Base-by-base conservation (phyloP, 352 stramenopile species). In the Phytophthora brassicae region DNA sequence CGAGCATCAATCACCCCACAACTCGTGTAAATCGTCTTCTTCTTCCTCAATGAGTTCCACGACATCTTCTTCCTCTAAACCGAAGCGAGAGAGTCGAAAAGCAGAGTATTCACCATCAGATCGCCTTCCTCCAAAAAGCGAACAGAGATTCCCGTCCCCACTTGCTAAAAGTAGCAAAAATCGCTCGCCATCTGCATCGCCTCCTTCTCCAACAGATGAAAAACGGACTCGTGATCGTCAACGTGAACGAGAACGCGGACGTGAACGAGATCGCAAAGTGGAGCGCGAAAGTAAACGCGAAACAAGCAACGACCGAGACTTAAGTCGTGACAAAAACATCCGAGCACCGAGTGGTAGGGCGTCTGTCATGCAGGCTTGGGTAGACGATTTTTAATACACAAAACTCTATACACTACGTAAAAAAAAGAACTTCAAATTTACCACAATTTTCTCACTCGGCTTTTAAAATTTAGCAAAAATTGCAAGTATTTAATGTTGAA, bases 331-430 rank as follows among this genome's bases (percentile, higher is more conserved):
- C 39, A 28, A 26, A 54, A 61, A 49, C 44, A 39, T 19, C 26
- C 64, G 46, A 39, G 64, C 60, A 17, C 64, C 58, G 9, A 58
- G 38, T 41, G 75, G 60, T 51, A 79, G 84, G 46, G 79, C 77
- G 3, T 81, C 72, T 46, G 68, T 89, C 43, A 89, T 91, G 67
- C 73, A 91, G 43, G 81, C 81, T 7, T 91, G 81, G 81, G 77
- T 70, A 47, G 79, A 89, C 46, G 79, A 82, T 57, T 76, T 73
- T 60, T 66, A 39, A 70, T 44, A 17, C n/a, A n/a, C n/a, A n/a
- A n/a, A n/a, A n/a, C n/a, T n/a, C n/a, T n/a, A n/a, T n/a, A n/a
- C n/a, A n/a, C n/a, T n/a, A n/a, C n/a, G n/a, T n/a, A n/a, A n/a
- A n/a, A n/a, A n/a, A n/a, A n/a, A n/a, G n/a, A n/a, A n/a, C n/a